Evolutionary conservation across 2,329 filamentous ascomycete species (phyloP).

Genomic region (Aspergillus hortae): DNA sequence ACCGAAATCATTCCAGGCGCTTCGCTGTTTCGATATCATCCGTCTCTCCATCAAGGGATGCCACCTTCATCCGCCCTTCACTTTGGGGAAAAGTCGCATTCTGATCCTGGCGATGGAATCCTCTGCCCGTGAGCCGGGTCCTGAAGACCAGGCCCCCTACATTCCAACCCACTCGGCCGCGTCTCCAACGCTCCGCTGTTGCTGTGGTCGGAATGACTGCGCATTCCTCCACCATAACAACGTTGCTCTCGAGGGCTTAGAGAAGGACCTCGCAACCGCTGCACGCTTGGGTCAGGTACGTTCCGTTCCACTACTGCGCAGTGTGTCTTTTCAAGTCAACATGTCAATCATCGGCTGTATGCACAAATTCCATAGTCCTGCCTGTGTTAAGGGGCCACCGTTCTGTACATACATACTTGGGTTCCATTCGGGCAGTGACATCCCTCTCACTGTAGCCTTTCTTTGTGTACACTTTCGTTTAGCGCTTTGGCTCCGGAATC

Average conservation of each 20-base stretch:
- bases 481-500: slow-evolving; percentile 13
- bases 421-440: background rate
- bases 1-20: background rate
- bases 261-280: slow-evolving; percentile 82
- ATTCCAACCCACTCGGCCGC: slow-evolving; percentile 30
- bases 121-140: slow-evolving; percentile 21
- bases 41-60: slow-evolving; percentile 20
- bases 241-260: slow-evolving; percentile 71
- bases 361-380: background rate
- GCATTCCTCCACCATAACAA: slow-evolving; percentile 78
- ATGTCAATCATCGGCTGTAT: slow-evolving; percentile 2
- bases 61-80: slow-evolving; percentile 19
- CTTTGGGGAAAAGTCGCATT: slow-evolving; percentile 9
- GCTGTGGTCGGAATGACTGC: slow-evolving; percentile 79
- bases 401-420: background rate
- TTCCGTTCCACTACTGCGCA: slow-evolving; percentile 22
- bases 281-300: slow-evolving; percentile 89
- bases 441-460: background rate
- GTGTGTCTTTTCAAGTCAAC: background rate
- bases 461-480: slow-evolving; percentile 4
- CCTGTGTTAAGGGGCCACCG: background rate
- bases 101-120: slow-evolving; percentile 23
- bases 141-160: slow-evolving; percentile 20
- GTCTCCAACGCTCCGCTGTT: slow-evolving; percentile 56
- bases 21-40: background rate